Evolutionary conservation across 2,329 filamentous ascomycete species (phyloP).

Genomic region (Colletotrichum abscissum): DNA sequence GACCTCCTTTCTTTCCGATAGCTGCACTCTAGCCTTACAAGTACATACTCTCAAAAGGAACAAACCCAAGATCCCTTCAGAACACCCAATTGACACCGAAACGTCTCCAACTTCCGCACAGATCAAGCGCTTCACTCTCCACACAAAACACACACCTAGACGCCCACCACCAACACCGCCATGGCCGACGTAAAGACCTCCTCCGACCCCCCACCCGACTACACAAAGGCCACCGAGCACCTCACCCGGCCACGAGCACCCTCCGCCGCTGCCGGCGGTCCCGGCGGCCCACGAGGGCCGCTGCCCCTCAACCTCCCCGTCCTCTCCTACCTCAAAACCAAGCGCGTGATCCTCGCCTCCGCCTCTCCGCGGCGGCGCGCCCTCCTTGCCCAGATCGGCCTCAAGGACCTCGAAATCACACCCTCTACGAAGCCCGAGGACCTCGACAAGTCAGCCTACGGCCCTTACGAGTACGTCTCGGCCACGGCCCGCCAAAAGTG

Average conservation of each 20-base stretch:
- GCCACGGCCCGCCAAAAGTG: constrained; percentile 88
- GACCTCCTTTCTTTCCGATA: constrained; percentile 10
- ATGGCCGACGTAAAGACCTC: constrained; percentile 22
- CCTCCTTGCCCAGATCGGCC: constrained; percentile 82
- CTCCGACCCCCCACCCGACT: constrained; percentile 57
- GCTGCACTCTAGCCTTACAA: background rate
- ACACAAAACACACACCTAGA: no score
- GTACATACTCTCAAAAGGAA: background rate
- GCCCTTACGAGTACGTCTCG: constrained; percentile 91
- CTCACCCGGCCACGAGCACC: constrained; percentile 35
- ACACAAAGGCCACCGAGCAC: constrained; percentile 55
- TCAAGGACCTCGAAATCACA: constrained; percentile 83
- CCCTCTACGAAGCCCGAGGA: constrained; percentile 89
- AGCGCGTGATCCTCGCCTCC: constrained; percentile 90
- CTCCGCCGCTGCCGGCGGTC: constrained; percentile 38
- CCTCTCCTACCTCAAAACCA: constrained; percentile 78
- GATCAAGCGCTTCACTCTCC: background rate
- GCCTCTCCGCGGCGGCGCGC: constrained; percentile 86
- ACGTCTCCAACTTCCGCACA: background rate
- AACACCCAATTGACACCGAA: background rate
- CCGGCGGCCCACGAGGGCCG: constrained; percentile 59
- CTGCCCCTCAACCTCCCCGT: constrained; percentile 83
- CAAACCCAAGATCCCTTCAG: background rate
- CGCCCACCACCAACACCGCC: background rate
- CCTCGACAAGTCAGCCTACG: constrained; percentile 78